Conservation (phyloP, 768 basidiomycete species). For the Mycena crocata region DNA sequence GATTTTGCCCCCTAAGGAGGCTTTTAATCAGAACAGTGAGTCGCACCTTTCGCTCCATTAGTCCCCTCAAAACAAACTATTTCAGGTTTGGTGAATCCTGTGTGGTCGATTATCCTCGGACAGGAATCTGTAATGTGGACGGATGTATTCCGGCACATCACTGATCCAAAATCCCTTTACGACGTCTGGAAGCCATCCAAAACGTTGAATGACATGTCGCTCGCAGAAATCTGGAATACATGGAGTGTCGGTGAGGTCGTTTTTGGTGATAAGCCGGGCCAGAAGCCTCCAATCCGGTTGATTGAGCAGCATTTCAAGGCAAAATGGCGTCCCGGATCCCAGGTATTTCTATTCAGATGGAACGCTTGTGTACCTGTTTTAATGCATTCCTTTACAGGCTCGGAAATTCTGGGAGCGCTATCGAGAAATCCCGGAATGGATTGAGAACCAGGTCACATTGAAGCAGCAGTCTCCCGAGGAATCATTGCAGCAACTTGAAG, state of each 20-base stretch:
- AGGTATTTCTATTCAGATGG: not conserved
- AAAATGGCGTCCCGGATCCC: not conserved
- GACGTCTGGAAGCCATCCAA: constrained; percentile 39
- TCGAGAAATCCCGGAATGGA: not conserved
- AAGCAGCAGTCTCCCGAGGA: no score
- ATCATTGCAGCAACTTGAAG: no score
- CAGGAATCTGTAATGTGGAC: constrained; percentile 37
- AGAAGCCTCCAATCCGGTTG: constrained; percentile 40
- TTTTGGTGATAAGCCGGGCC: constrained; percentile 35
- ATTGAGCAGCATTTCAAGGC: constrained; percentile 37
- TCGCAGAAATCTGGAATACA: constrained; percentile 25
- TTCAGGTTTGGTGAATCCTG: constrained; percentile 16
- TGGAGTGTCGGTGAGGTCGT: constrained; percentile 37
- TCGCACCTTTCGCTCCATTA: not conserved
- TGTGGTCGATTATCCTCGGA: constrained; percentile 38
- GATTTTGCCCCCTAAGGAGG: constrained; percentile 34
- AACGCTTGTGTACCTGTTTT: no score
- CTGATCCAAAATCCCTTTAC: constrained; percentile 39
- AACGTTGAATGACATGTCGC: constrained; percentile 30
- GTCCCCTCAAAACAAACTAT: not conserved
- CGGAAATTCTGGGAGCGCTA: not conserved
- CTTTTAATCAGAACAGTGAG: constrained; percentile 36
- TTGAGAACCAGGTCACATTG: no score
- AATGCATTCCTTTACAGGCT: not conserved
- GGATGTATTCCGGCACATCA: constrained; percentile 37